These are phyloP conservation scores for Fragaria nilgerrensis DNA, from an alignment of 306 rosid genomes.

Conservation along the genomic window DNA sequence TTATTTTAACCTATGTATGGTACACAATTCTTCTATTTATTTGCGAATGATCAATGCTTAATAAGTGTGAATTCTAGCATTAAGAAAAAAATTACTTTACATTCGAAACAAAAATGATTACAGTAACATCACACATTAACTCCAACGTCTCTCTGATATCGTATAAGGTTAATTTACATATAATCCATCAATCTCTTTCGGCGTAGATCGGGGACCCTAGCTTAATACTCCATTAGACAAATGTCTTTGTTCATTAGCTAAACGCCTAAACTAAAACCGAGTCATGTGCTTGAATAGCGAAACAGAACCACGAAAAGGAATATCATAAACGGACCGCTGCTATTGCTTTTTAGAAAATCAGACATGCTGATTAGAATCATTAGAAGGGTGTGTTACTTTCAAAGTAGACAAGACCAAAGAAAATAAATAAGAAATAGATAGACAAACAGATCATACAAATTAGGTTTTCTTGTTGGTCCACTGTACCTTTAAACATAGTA, in stretches of 20 bases:
- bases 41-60: too few species aligned
- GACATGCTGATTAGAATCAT: constrained; percentile 3
- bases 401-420: background rate
- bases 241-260: background rate
- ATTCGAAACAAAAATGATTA: too few species aligned
- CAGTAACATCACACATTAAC: too few species aligned
- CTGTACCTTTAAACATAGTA: background rate
- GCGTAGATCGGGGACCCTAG: background rate
- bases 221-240: background rate
- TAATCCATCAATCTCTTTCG: constrained; percentile 2
- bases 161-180: background rate
- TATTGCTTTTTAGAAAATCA: background rate
- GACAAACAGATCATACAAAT: background rate
- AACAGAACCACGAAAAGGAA: background rate
- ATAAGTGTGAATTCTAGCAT: too few species aligned
- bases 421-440: background rate
- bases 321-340: background rate
- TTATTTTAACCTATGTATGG: too few species aligned
- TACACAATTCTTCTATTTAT: too few species aligned
- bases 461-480: background rate
- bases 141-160: too few species aligned
- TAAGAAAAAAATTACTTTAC: too few species aligned
- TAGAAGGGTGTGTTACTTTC: background rate
- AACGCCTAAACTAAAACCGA: background rate
- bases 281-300: constrained; percentile 4